Evolutionary conservation across 208 protist species (phyloP).

Genomic region (Ichthyophonus hoferi): DNA sequence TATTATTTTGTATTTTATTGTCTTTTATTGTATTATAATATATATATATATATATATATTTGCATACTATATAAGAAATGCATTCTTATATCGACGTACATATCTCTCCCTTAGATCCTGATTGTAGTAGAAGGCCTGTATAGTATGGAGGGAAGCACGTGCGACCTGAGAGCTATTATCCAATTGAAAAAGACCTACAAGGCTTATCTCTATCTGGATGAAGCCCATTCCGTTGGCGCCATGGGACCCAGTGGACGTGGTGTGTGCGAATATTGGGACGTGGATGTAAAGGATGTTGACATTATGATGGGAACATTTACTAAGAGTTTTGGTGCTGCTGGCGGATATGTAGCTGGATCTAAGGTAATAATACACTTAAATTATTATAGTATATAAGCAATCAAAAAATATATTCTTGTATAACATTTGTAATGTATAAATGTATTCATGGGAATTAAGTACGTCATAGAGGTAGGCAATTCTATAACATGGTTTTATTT

Average conservation of each 20-base stretch:
- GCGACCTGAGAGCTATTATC: constrained; percentile 62
- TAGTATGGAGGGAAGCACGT: constrained; percentile 70
- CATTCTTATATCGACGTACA: neutral
- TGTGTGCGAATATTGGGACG: constrained; percentile 56
- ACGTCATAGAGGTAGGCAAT: no score
- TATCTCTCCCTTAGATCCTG: constrained; percentile 24
- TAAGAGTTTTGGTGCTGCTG: constrained; percentile 70
- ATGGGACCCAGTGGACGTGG: constrained; percentile 65
- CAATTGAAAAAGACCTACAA: constrained; percentile 72
- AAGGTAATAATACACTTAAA: no score
- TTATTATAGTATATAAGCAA: neutral
- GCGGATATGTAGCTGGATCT: constrained; percentile 65
- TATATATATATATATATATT: neutral
- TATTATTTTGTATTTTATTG: neutral
- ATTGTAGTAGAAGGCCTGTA: constrained; percentile 55
- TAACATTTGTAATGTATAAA: neutral
- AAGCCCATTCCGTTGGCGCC: constrained; percentile 77
- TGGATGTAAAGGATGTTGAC: constrained; percentile 63
- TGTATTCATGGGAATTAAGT: neutral
- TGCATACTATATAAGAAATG: neutral
- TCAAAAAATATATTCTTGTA: neutral
- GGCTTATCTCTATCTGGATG: constrained; percentile 73
- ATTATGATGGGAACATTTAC: constrained; percentile 81
- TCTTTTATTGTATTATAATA: neutral
- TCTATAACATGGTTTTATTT: no score